Percentiles rank a stretch among this genome's conserved stretches.
These are phyloP conservation scores for Dichotomocladium elegans DNA, from an alignment of 371 early-diverging fungal genomes.

Conservation along the genomic window DNA sequence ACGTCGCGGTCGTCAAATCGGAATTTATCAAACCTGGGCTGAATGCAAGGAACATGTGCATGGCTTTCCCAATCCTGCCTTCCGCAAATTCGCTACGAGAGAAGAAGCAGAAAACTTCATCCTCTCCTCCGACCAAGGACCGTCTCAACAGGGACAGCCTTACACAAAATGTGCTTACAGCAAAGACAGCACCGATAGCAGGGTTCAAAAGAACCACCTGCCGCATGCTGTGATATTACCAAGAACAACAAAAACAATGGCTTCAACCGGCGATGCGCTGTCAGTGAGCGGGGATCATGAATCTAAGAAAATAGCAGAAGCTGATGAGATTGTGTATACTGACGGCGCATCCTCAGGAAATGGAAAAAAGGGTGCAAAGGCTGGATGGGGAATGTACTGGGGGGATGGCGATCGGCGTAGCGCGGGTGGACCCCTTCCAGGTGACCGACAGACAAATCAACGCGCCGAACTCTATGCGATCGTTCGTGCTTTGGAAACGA, in stretches of 20 bases:
- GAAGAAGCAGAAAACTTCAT: slow-evolving; percentile 51
- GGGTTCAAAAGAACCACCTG: background rate
- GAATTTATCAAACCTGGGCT: slow-evolving; percentile 56
- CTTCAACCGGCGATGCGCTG: background rate
- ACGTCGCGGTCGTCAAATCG: slow-evolving; percentile 45
- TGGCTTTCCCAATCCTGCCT: slow-evolving; percentile 51
- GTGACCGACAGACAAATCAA: slow-evolving; percentile 76
- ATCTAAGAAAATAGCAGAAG: background rate
- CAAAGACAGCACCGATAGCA: background rate
- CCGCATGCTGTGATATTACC: background rate
- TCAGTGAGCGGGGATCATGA: background rate
- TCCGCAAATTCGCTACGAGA: slow-evolving; percentile 53
- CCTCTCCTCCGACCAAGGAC: background rate
- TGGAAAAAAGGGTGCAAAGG: slow-evolving; percentile 57
- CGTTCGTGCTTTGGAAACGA: slow-evolving; percentile 62
- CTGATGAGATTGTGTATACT: slow-evolving; percentile 56
- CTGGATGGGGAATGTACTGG: slow-evolving; percentile 86
- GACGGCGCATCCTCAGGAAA: slow-evolving; percentile 77
- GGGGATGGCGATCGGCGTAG: slow-evolving; percentile 73
- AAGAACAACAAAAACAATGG: background rate
- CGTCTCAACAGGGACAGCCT: background rate
- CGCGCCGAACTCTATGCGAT: slow-evolving; percentile 82
- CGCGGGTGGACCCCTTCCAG: slow-evolving; percentile 59
- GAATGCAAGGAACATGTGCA: slow-evolving; percentile 58
- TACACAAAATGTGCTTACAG: too few species aligned